Evolutionary conservation across 169 alveolate species (phyloP).

Genomic region (Cardiosporidium cionae): DNA sequence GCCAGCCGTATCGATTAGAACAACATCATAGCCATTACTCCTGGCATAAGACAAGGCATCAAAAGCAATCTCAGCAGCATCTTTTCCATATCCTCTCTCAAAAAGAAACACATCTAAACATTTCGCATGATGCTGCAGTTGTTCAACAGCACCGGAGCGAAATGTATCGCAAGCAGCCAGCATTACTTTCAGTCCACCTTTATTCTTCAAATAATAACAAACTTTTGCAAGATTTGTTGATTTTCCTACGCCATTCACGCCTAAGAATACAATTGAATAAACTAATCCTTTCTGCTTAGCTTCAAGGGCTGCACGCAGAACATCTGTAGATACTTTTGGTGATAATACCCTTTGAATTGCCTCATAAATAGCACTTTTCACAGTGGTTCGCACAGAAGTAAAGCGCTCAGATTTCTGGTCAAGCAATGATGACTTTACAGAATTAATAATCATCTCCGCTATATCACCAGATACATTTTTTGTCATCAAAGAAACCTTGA

Average conservation of each 20-base stretch:
- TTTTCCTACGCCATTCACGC: conserved; percentile 99
- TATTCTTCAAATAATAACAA: conserved; percentile 80
- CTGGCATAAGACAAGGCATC: conserved; percentile 87
- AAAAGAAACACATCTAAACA: conserved; percentile 88
- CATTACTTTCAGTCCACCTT: conserved; percentile 85
- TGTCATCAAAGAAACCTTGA: conserved; percentile 5
- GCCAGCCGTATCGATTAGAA: conserved; percentile 99
- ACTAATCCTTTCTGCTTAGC: conserved; percentile 34
- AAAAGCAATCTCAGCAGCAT: conserved; percentile 91
- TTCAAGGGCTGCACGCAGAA: conserved; percentile 19
- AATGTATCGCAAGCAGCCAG: conserved; percentile 99
- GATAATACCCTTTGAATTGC: conserved; percentile 38
- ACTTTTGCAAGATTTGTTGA: conserved; percentile 97
- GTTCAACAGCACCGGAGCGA: conserved; percentile 99
- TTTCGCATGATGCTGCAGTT: conserved; percentile 89
- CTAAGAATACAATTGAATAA: conserved; percentile 53
- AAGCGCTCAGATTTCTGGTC: conserved; percentile 37
- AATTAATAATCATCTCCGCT: conserved; percentile 33
- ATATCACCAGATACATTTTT: conserved; percentile 48
- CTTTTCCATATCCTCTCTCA: conserved; percentile 98
- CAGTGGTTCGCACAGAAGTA: conserved; percentile 38
- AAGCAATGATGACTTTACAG: conserved; percentile 14
- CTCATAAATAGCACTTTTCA: conserved; percentile 32
- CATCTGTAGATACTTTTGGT: conserved; percentile 50
- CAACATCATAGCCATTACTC: conserved; percentile 85